Base-by-base conservation (phyloP, 495 filamentous ascomycete genomes). In the Cryomyces minteri region DNA sequence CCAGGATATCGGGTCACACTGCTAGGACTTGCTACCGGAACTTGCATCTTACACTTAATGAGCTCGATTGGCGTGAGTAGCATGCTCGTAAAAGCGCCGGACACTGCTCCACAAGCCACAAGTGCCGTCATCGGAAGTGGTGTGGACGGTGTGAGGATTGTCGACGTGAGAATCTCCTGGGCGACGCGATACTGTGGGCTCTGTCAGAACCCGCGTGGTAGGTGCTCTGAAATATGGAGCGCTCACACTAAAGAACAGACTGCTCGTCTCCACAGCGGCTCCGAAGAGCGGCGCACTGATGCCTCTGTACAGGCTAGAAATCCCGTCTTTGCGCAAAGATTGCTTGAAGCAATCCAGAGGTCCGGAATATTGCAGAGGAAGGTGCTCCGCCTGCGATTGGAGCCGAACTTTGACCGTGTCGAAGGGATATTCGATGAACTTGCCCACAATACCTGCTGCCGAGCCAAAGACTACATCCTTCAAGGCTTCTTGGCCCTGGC, bases 1-100 rank as follows among this genome's bases (percentile, higher is more conserved):
- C 73, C 67, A 3, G 68, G 60, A 6, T 58, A 54, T 47, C 14
- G 49, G 38, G 32, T 43, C 41, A 3, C 41, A 48, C 31, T 33
- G 7, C 53, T 43, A 6, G 59, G 45, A 10, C 64, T 58, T 4
- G 57, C 46, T 4, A 66, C 40, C 4, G 75, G 75, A 6, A 93
- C 86, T 60, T 99, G 92, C 71, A 99, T 92, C 63, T 88, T 88
- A 71, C 92, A 99, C 63, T 99, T 99, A 56, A 99, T 80, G 40
- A 99, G 73, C 60, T 99, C 92, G 45, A 99, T 85, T 0, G 92
- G 92, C 0, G 92, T 99, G 41, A 99, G 74, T 32, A 92, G 69
- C 32, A 96, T 65, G 3, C 82, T 88, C 1, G 92, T 94, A 54
- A 94, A 77, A 18, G 83, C 85, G n/a, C 92, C 92, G 10, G 84